Evolutionary conservation across 1,284 basidiomycete species (phyloP), one percentile per base, ranked within the genome.

Genomic region (Sanghuangporus sanghuang): DNA sequence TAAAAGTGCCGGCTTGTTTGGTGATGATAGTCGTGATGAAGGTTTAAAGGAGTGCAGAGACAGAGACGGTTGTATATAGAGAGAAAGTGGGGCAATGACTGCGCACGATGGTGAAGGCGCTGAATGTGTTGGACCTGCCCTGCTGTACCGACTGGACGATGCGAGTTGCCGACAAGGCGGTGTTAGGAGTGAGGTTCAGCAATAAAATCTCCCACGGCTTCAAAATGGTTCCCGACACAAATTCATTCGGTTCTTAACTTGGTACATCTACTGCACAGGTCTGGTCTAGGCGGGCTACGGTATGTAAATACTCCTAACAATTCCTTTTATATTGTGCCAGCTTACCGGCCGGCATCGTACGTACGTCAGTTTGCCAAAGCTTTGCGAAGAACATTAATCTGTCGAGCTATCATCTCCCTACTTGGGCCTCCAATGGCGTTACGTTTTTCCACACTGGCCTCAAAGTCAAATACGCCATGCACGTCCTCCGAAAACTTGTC

Each of bases 341-440:
- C 27, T 32, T 32, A 32, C 27, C 27, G 27, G 27, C 27, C 3
- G 27, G 27, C 39, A 35, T 16, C 16, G 32, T 38, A 40, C 55
- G 21, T 53, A 71, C 73, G 23, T 54, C 52, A 74, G 38, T 72
- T 67, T 35, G 66, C 71, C 49, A 89, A 74, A 54, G 78, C 74
- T 65, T 77, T 75, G 52, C 90, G 82, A 67, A 94, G 78, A 1
- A 91, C 84, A 23, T 82, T 73, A 62, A 96, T 86, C 76, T 99
- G 96, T 69, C 95, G 82, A 69, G 90, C 84, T 32, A 99, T 84
- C 79, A 94, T 96, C 69, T 83, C 83, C 66, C 85, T 82, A 71
- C 92, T 94, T 1, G 96, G 90, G 7, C 96, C 96, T 35, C 96
- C 96, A 69, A 96, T 94, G 0, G 96, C 90, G 73, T 93, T 85